A percentile compares a stretch with the other conserved stretches of the same genome.
Conservation (phyloP, 257 asterid genomes). For the Solanum pimpinellifolium region DNA sequence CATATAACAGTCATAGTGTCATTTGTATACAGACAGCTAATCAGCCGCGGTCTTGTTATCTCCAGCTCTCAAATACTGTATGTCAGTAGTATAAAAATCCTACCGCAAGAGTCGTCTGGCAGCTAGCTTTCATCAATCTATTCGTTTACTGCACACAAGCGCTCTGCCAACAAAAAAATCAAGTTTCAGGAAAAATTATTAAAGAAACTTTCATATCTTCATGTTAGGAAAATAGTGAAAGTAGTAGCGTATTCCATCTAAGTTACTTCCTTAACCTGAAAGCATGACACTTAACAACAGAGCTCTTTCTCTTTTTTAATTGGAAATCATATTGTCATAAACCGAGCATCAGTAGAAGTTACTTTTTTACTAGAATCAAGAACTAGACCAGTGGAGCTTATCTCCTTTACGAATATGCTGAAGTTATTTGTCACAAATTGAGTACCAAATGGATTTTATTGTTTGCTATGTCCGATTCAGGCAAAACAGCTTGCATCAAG, state of each 20-base stretch:
- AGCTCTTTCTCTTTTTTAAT: neutral
- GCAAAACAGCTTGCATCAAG: neutral
- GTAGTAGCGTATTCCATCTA: neutral
- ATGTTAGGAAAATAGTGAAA: neutral
- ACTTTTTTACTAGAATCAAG: neutral
- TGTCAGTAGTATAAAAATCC: neutral
- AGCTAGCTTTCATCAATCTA: conserved; percentile 6
- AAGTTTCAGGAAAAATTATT: neutral
- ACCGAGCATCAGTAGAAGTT: neutral
- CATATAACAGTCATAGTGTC: neutral
- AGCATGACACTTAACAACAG: neutral
- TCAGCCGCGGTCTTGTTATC: neutral
- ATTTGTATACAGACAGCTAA: neutral
- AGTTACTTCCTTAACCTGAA: neutral
- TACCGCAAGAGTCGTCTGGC: neutral
- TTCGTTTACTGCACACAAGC: conserved; percentile 43
- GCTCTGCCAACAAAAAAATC: conserved; percentile 34
- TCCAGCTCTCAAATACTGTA: neutral
- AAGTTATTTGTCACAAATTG: neutral
- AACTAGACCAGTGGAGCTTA: neutral
- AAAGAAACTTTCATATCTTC: neutral
- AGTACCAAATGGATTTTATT: neutral
- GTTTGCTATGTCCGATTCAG: neutral
- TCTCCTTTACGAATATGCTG: neutral
- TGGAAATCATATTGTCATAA: neutral